Evolutionary conservation across 805 yeast species (phyloP), one percentile per base, ranked within the genome.

Genomic region (Debaryomyces tyrocola): DNA sequence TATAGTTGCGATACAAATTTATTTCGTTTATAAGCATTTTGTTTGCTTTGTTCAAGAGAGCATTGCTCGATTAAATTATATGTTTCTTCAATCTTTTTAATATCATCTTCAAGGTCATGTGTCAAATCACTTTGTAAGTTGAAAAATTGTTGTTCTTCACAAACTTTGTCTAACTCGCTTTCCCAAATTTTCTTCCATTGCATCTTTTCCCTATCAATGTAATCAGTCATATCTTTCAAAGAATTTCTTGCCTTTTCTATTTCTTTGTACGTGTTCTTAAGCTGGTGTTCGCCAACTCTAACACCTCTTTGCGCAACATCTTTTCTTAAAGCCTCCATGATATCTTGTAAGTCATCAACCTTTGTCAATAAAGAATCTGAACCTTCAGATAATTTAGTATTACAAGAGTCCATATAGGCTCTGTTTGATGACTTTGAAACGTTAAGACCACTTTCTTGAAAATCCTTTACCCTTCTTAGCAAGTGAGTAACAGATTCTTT

Each of bases 131-230:
- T 97, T 64, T 92, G 97, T 15, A 90, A 76, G 46, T 87, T 87
- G 67, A 91, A 82, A 63, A 90, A 90, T 54, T 92, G 95, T 63
- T 94, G 98, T 59, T 91, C 97, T 58, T 90, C 96, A 53, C 96
- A 86, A 11, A 94, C 92, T 33, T 85, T 84, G 50, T 90, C 94
- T 46, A 94, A 76, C 60, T 90, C 97, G 4, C 84, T 72, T 60
- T 91, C 97, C 97, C 99, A 92, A 7, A 89, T 84, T 54, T 80
- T 80, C 60, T 88, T 87, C 96, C 98, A 90, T 28, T 81, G 82
- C 6, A 90, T 84, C 53, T 87, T 87, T 59, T 90, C 98, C 4
- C 73, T 70, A 1, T 65, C 57, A 34, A 94, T 84, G 57, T 80
- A 90, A 4, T 67, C 67, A n/a, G 77, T 74, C 77, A 90, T 78